Evolutionary conservation across 2,329 filamentous ascomycete genomes (phyloP).

Genomic region (Zarea fungicola): DNA sequence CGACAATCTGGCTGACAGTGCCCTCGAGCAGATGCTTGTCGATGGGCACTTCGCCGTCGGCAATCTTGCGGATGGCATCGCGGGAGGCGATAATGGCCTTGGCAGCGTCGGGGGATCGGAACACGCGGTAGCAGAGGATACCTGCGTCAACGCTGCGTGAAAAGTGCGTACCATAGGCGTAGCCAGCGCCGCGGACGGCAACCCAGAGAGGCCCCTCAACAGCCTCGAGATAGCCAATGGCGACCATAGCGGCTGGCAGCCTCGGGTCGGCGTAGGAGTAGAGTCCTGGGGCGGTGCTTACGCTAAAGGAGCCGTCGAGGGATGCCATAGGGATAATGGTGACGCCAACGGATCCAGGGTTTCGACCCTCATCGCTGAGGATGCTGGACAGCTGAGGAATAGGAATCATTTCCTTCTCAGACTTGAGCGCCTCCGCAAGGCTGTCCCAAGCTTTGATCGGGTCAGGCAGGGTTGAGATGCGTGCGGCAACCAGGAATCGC

Average conservation of each 20-base stretch:
- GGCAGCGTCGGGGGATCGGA: slow-evolving; percentile 82
- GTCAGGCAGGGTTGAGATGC: slow-evolving; percentile 66
- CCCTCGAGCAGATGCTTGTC: slow-evolving; percentile 82
- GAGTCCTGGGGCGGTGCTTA: slow-evolving; percentile 69
- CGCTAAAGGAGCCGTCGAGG: slow-evolving; percentile 85
- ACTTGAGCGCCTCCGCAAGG: slow-evolving; percentile 35
- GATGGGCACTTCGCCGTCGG: slow-evolving; percentile 64
- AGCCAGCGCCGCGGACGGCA: slow-evolving; percentile 83
- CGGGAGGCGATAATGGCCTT: slow-evolving; percentile 78
- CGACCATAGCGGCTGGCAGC: slow-evolving; percentile 80
- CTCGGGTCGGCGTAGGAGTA: slow-evolving; percentile 70
- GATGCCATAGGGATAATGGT: slow-evolving; percentile 86
- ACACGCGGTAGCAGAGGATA: slow-evolving; percentile 77
- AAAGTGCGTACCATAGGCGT: slow-evolving; percentile 86
- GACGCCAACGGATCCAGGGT: slow-evolving; percentile 67
- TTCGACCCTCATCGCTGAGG: slow-evolving; percentile 69
- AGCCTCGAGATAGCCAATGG: slow-evolving; percentile 83
- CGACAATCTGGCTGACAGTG: slow-evolving; percentile 84
- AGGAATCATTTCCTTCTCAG: slow-evolving; percentile 51
- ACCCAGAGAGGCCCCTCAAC: slow-evolving; percentile 94
- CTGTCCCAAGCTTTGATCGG: slow-evolving; percentile 76
- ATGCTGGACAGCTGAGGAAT: slow-evolving; percentile 65
- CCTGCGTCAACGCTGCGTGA: slow-evolving; percentile 72
- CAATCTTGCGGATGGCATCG: slow-evolving; percentile 68
- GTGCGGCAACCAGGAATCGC: slow-evolving; percentile 76